Base-by-base conservation (phyloP, 768 basidiomycete species). In the Kwoniella sp. region DNA sequence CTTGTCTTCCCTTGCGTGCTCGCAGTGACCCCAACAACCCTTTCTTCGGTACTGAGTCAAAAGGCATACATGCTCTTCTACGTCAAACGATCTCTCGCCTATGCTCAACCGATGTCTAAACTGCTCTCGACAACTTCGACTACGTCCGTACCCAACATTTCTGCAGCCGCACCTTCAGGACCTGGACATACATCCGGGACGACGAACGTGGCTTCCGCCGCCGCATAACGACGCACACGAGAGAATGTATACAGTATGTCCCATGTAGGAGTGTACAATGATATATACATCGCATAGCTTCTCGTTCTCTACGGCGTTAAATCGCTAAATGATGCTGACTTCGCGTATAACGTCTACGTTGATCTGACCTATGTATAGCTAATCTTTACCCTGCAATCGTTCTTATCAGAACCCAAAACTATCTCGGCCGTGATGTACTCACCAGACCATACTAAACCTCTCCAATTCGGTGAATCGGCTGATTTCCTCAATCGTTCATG, bases 41-140 rank as follows among this genome's bases (percentile, higher is more conserved):
- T 93, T 23, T 84, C 85, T 8, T 85, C 85, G 0, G 90, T 89
- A 60, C 84, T 93, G 47, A 82, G 79, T 55, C 91, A 92, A 22
- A 85, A 87, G 55, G 89, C 91, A 4, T 95, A 95, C 80, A 94
- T 95, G 93, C 91, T 92, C 68, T 93, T 94, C 82, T 96, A 95
- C 77, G 91, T 92, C 66, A 94, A 94, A 80, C 87, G 90, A 12
- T 87, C 91, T 67, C 83, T 94, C 52, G 90, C 93, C 68, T 94
- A 93, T 81, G 89, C 70, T 22, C 55, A 68, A 28, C 61, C 69
- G 22, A 63, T 66, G 60, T 61, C 55, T 9, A 69, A 66, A 53
- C 53, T 69, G 23, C 41, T 68, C 13, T 28, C 30, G 7, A 63
- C 51, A 8, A 58, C 52, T 11, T 47, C 22, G 37, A 47, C 45